These are phyloP conservation scores for Fusarium virguliforme DNA, from an alignment of 2,329 filamentous ascomycete genomes.

Conservation along the genomic window DNA sequence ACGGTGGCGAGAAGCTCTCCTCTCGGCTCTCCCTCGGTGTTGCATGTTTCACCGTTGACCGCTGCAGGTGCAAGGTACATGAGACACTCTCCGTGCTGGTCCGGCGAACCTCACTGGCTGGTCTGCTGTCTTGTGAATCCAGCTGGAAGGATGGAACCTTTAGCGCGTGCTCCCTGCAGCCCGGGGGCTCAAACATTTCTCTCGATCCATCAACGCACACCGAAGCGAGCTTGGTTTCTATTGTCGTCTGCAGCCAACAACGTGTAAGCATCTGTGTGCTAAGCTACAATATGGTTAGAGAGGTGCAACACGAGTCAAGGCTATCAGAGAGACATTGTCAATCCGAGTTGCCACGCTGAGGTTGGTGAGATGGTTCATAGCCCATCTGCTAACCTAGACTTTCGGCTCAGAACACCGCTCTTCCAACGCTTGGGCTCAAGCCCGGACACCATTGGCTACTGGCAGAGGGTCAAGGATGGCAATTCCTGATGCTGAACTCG, in stretches of 20 bases:
- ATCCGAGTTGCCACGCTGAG: neutral
- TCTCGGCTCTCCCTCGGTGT: constrained; percentile 30
- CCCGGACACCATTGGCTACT: neutral
- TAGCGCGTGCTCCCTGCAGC: constrained; percentile 25
- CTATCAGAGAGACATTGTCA: neutral
- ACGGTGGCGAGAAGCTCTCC: constrained; percentile 9
- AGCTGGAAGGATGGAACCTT: constrained; percentile 4
- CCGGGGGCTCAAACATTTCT: constrained; percentile 22
- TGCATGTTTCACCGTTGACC: constrained; percentile 34
- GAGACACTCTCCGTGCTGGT: constrained; percentile 30
- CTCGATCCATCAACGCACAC: neutral
- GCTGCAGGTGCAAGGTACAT: constrained; percentile 41
- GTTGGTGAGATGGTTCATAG: constrained; percentile 2
- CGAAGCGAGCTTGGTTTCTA: constrained; percentile 8
- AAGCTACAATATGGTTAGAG: neutral
- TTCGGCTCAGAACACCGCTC: neutral
- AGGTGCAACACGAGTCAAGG: constrained; percentile 4
- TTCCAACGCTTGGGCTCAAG: neutral
- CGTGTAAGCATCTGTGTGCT: neutral
- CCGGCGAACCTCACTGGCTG: constrained; percentile 10
- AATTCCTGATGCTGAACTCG: neutral
- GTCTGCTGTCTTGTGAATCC: constrained; percentile 13
- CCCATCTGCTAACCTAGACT: constrained; percentile 1
- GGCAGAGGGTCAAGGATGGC: neutral
- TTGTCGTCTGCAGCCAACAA: constrained; percentile 1